These are phyloP conservation scores for Phytophthora rubi DNA, from an alignment of 352 stramenopile genomes.

Conservation along the genomic window DNA sequence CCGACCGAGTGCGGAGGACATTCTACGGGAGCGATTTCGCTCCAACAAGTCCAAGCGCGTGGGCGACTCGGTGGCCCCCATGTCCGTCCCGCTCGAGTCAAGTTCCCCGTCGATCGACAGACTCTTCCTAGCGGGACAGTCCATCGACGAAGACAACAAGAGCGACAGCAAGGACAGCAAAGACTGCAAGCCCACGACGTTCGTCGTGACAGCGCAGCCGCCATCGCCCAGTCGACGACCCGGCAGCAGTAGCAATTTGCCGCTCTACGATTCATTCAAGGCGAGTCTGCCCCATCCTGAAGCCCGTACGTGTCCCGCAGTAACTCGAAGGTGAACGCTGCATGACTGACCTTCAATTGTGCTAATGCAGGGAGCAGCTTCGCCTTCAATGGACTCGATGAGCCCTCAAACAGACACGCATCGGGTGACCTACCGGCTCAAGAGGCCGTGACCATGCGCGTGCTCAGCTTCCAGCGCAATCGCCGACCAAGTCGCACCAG, in stretches of 20 bases:
- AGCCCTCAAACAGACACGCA: slow-evolving; percentile 4
- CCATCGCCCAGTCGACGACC: slow-evolving; percentile 18
- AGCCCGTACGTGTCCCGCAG: slow-evolving; percentile 26
- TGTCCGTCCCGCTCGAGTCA: slow-evolving; percentile 7
- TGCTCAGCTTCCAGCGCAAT: slow-evolving; percentile 44
- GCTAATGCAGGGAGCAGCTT: slow-evolving; percentile 37
- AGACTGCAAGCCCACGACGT: slow-evolving; percentile 12
- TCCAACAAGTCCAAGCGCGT: slow-evolving; percentile 25
- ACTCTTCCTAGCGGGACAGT: slow-evolving; percentile 35
- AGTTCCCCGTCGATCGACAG: slow-evolving; percentile 24
- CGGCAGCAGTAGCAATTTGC: slow-evolving; percentile 28
- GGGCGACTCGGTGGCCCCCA: slow-evolving; percentile 25
- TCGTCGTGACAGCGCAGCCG: slow-evolving; percentile 23
- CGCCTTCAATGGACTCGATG: slow-evolving; percentile 42
- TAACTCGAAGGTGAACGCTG: background rate
- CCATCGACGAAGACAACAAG: slow-evolving; percentile 23
- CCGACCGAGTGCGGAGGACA: slow-evolving; percentile 57
- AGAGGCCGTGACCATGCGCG: slow-evolving; percentile 44
- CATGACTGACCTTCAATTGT: slow-evolving; percentile 7
- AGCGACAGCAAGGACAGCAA: slow-evolving; percentile 17
- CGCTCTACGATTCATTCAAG: slow-evolving; percentile 32
- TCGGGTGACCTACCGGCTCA: slow-evolving; percentile 22
- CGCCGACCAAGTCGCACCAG: slow-evolving; percentile 25
- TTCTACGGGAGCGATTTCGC: slow-evolving; percentile 60
- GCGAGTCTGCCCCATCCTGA: slow-evolving; percentile 13